Percentiles rank a stretch among this genome's conserved stretches.
Conservation (phyloP, 2,329 filamentous ascomycete genomes). For the Alternaria gansuensis region DNA sequence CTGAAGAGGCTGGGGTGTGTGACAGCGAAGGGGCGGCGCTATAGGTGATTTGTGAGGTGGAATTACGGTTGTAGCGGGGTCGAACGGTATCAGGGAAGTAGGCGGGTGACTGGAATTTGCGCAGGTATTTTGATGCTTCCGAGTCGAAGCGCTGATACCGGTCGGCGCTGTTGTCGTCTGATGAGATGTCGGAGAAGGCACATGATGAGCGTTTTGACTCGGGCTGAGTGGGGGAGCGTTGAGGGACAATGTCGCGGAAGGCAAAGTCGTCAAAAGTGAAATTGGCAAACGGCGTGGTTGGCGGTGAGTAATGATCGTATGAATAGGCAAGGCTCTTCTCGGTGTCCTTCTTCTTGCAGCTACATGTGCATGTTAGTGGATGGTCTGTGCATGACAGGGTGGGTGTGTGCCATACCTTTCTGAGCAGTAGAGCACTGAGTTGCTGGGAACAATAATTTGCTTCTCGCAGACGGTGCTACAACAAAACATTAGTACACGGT, state of each 20-base stretch:
- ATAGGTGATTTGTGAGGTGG: conserved; percentile 48
- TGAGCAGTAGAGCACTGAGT: conserved; percentile 70
- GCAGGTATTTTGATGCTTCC: conserved; percentile 55
- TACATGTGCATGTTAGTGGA: conserved; percentile 36
- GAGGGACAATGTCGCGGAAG: conserved; percentile 58
- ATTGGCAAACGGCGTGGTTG: conserved; percentile 49
- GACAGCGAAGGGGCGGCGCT: conserved; percentile 57
- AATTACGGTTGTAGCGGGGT: conserved; percentile 49
- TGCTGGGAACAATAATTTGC: conserved; percentile 69
- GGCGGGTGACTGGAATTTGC: conserved; percentile 51
- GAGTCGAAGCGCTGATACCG: conserved; percentile 41
- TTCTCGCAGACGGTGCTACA: conserved; percentile 70
- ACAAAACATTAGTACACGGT: conserved; percentile 19
- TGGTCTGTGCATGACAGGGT: conserved; percentile 6
- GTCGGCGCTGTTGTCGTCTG: conserved; percentile 46
- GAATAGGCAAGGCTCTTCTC: conserved; percentile 48
- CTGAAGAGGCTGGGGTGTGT: conserved; percentile 58
- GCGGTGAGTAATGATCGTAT: conserved; percentile 48
- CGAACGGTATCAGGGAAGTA: conserved; percentile 40
- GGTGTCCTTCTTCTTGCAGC: conserved; percentile 59
- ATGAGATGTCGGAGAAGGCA: conserved; percentile 56
- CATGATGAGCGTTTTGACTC: conserved; percentile 52
- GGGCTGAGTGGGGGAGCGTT: conserved; percentile 57
- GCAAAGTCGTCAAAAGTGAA: conserved; percentile 52
- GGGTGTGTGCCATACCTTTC: conserved; percentile 62